Evolutionary conservation across 176 grass and related monocot species (phyloP), one percentile per base, ranked within the genome.

Genomic region (Lolium rigidum): DNA sequence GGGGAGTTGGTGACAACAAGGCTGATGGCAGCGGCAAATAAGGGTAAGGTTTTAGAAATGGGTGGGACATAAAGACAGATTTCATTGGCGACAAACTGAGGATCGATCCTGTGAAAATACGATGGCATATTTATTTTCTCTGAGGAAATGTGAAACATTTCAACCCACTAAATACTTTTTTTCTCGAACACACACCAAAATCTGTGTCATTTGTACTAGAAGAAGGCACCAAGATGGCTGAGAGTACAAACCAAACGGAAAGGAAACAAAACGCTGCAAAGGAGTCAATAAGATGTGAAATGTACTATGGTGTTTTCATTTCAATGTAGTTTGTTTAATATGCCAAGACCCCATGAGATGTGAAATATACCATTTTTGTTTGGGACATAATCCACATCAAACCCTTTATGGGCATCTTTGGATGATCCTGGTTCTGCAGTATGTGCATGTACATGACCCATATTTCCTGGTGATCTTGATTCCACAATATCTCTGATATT

Each of bases 341-440:
- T 59, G 83, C 76, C 65, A 82, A 35, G 44, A 70, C 37, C 6
- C 38, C 59, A 76, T 88, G 87, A 70, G 81, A 88, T 38, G 70
- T 83, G 49, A 57, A 55, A 85, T 66, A 60, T 94, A 82, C 85
- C 87, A 83, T 87, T 90, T 80, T 90, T 83, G 54, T 85, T 88
- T 58, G 76, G 88, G 64, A 80, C 44, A 62, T 62, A 91, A 65
- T 84, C 73, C 3, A 74, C 83, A 77, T 85, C 77, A 86, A 62
- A 88, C 70, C 41, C 85, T 17, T 4, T 81, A 37, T 82, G 80
- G 26, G 69, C 77, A 70, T 85, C 67, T 80, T 93, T 79, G 77
- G 85, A 85, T 85, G 89, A 90, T 51, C 87, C 82, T 67, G 91
- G 81, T 84, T 89, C 87, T 67, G 7, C 17, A 54, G 51, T 58